A percentile compares a stretch with the other conserved stretches of the same genome.
Conservation (phyloP, 2,329 filamentous ascomycete genomes). For the Colletotrichum neosansevieriae region DNA sequence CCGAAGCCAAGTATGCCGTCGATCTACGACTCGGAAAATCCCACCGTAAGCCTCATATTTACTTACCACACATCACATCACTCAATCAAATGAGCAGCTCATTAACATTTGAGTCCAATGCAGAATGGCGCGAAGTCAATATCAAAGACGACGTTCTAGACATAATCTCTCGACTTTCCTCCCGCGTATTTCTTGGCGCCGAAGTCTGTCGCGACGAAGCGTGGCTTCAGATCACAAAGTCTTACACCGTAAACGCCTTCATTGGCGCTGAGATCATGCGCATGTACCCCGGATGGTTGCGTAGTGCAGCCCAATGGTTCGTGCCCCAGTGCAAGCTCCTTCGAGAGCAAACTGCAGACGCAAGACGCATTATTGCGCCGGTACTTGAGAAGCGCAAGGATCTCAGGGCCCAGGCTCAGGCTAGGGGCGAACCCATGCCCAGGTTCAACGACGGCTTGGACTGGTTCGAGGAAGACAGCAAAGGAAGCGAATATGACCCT, state of each 20-base stretch:
- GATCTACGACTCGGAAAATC: conserved; percentile 22
- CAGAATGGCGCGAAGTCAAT: conserved; percentile 32
- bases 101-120: not conserved
- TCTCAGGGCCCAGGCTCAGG: conserved; percentile 44
- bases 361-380: conserved; percentile 50
- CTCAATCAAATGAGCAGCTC: not conserved
- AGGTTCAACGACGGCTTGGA: conserved; percentile 54
- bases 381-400: conserved; percentile 46
- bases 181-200: conserved; percentile 61
- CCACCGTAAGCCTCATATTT: not conserved
- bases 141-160: conserved; percentile 32
- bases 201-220: conserved; percentile 58
- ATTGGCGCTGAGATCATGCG: conserved; percentile 15
- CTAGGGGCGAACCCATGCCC: not conserved
- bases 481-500: conserved; percentile 73
- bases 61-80: not conserved
- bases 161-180: conserved; percentile 62
- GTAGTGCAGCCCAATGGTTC: conserved; percentile 1
- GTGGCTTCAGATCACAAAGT: conserved; percentile 60
- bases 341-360: conserved; percentile 52
- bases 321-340: conserved; percentile 40
- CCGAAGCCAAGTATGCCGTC: conserved; percentile 25
- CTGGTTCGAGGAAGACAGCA: conserved; percentile 54
- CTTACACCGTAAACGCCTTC: conserved; percentile 39
- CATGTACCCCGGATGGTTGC: conserved; percentile 2